A percentile compares a stretch with the other conserved stretches of the same genome.
These are phyloP conservation scores for Mimosa pudica DNA, from an alignment of 306 rosid species.

Conservation along the genomic window DNA sequence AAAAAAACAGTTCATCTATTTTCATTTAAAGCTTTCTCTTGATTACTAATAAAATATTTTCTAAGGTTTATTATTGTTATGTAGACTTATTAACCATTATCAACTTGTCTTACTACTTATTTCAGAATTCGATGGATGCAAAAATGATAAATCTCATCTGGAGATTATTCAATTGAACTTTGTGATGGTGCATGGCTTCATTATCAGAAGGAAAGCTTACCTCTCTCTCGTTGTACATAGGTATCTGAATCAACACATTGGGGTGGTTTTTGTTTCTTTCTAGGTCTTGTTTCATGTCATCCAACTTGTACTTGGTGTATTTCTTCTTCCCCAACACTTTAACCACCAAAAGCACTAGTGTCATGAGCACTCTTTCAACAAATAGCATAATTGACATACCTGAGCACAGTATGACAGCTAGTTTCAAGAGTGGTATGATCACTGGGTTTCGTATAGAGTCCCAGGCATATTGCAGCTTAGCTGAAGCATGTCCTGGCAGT, in stretches of 20 bases:
- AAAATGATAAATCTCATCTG: slow-evolving; percentile 5
- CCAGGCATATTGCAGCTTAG: slow-evolving; percentile 51
- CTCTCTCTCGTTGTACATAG: slow-evolving; percentile 70
- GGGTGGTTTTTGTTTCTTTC: slow-evolving; percentile 52
- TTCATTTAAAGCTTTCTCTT: slow-evolving; percentile 22
- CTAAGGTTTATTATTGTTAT: slow-evolving; percentile 23
- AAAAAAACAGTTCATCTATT: slow-evolving; percentile 29
- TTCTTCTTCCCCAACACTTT: slow-evolving; percentile 53
- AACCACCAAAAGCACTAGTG: slow-evolving; percentile 40
- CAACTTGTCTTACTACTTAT: slow-evolving; percentile 11
- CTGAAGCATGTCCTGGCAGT: slow-evolving; percentile 40
- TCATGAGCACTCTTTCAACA: slow-evolving; percentile 54
- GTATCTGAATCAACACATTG: slow-evolving; percentile 59
- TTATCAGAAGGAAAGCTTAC: slow-evolving; percentile 35
- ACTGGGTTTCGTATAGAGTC: slow-evolving; percentile 47
- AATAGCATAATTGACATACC: slow-evolving; percentile 60
- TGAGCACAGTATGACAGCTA: slow-evolving; percentile 54
- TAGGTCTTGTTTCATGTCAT: slow-evolving; percentile 43
- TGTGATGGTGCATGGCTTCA: slow-evolving; percentile 13
- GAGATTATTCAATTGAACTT: not conserved
- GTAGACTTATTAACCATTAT: slow-evolving; percentile 12
- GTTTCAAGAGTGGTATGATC: slow-evolving; percentile 46
- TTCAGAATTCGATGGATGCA: slow-evolving; percentile 16
- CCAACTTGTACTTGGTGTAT: slow-evolving; percentile 56
- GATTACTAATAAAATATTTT: slow-evolving; percentile 18